Evolutionary conservation across 176 grass and related monocot genomes (phyloP), one percentile per base, ranked within the genome.

Genomic region (Oryza officinalis): DNA sequence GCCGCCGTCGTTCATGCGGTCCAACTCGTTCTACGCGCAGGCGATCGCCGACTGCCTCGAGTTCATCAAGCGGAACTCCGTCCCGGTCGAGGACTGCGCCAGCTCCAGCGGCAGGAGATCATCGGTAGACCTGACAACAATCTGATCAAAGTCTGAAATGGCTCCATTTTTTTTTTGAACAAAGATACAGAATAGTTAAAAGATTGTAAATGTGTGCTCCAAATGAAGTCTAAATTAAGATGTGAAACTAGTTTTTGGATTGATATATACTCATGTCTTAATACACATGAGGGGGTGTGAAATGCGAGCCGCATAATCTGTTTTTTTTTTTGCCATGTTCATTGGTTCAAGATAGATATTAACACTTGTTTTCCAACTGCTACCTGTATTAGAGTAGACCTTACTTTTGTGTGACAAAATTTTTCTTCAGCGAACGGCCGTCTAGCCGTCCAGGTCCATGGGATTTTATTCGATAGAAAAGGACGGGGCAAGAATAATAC

Each of bases 11-110:
- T 86, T 86, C 76, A 40, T 70, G 90, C 69, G 90, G 74, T 86
- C 90, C 50, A 92, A 95, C 69, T 95, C 93, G 13, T 95, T 95
- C 85, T 90, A 95, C 73, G 80, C 93, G 49, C 90, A 95, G 88
- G 93, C 93, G 5, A 92, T 95, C 79, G 85, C 90, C 23, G 93
- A 95, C n/a, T 95, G 93, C 90, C 78, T 95, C 88, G 93, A 95
- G 87, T 95, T 95, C 87, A 94, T 94, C 78, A 94, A 94, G 81
- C 83, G 81, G 7, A 95, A 90, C 33, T 95, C 93, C 52, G 88
- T 90, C 26, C 87, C 93, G 2, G 66, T 88, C 13, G 73, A 94
- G 18, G 82, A 85, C 45, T 81, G 85, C 85, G 57, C 67, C 81
- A 50, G 47, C 80, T 28, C 70, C 73, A 44, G 60, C 60, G 44